phyloP scores from a whole-genome alignment of 495 filamentous ascomycete species.

The Parachaetomium inaequale region DNA sequence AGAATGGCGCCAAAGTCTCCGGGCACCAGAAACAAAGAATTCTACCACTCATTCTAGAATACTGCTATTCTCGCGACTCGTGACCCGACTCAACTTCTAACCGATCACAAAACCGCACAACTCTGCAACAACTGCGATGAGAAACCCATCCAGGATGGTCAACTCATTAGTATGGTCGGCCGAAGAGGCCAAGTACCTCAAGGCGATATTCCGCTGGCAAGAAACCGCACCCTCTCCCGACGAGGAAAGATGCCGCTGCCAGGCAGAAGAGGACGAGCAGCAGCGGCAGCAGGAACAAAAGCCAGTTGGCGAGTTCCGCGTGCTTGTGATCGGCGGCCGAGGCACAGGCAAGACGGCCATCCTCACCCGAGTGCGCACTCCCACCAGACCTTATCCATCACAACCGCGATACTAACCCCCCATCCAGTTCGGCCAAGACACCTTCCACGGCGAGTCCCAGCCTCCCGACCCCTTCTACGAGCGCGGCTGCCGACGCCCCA shows the following conservation, averaged over 20 bases:
- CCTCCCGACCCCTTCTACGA: conserved; percentile 30
- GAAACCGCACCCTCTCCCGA: conserved; percentile 21
- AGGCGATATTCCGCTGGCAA: conserved; percentile 43
- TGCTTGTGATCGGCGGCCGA: conserved; percentile 41
- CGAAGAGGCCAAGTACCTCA: conserved; percentile 43
- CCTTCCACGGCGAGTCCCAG: conserved; percentile 23
- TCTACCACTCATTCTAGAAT: not conserved
- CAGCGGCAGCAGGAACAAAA: conserved; percentile 4
- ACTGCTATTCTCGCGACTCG: not conserved
- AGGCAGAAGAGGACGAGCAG: conserved; percentile 3
- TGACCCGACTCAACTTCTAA: not conserved
- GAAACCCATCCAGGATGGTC: conserved; percentile 20
- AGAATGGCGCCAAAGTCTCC: not conserved
- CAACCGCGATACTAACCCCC: not conserved
- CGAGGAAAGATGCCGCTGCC: conserved; percentile 9
- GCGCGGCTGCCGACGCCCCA: conserved; percentile 33
- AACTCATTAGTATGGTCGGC: conserved; percentile 38
- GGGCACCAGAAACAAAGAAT: not conserved
- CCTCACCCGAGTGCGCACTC: conserved; percentile 35
- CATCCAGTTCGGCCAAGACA: conserved; percentile 35
- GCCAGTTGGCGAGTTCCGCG: conserved; percentile 36
- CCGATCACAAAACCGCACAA: not conserved
- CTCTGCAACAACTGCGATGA: not conserved
- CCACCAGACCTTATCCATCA: not conserved
- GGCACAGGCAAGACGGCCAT: conserved; percentile 44